A percentile compares a stretch with the other conserved stretches of the same genome.
Evolutionary conservation across 2,329 filamentous ascomycete genomes (phyloP).

Genomic region (Aspergillus sp.): DNA sequence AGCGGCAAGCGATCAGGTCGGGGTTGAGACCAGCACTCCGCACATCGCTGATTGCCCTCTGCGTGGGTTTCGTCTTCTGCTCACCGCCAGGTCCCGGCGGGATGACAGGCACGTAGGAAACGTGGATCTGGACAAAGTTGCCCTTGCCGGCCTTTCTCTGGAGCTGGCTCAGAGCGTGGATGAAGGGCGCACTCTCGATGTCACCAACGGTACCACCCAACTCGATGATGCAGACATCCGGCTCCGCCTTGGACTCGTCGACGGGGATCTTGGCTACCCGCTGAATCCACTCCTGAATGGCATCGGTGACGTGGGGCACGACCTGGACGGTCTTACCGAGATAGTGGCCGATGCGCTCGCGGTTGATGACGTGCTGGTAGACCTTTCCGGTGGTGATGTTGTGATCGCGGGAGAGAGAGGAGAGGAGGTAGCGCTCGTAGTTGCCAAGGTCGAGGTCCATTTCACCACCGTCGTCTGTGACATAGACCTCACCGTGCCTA

Average conservation of each 20-base stretch:
- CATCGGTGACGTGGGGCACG: constrained; percentile 88
- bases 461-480: constrained; percentile 80
- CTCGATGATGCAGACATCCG: constrained; percentile 86
- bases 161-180: constrained; percentile 82
- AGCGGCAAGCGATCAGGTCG: constrained; percentile 89
- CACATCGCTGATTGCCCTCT: constrained; percentile 81
- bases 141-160: constrained; percentile 69
- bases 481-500: constrained; percentile 80
- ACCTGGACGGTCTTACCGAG: constrained; percentile 85
- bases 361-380: constrained; percentile 83
- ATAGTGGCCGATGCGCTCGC: constrained; percentile 72
- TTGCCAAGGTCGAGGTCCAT: constrained; percentile 74
- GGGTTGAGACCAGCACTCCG: constrained; percentile 76
- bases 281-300: constrained; percentile 86
- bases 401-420: constrained; percentile 79
- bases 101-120: constrained; percentile 73
- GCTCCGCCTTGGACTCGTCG: constrained; percentile 77
- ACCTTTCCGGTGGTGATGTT: constrained; percentile 99
- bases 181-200: constrained; percentile 83
- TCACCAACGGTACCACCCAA: constrained; percentile 60
- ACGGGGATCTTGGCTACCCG: constrained; percentile 82
- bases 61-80: constrained; percentile 97
- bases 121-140: constrained; percentile 87
- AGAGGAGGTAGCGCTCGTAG: constrained; percentile 78
- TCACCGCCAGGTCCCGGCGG: constrained; percentile 52